These are phyloP conservation scores for Coemansia sp. DNA, from an alignment of 192 early-diverging fungal genomes.

Conservation along the genomic window DNA sequence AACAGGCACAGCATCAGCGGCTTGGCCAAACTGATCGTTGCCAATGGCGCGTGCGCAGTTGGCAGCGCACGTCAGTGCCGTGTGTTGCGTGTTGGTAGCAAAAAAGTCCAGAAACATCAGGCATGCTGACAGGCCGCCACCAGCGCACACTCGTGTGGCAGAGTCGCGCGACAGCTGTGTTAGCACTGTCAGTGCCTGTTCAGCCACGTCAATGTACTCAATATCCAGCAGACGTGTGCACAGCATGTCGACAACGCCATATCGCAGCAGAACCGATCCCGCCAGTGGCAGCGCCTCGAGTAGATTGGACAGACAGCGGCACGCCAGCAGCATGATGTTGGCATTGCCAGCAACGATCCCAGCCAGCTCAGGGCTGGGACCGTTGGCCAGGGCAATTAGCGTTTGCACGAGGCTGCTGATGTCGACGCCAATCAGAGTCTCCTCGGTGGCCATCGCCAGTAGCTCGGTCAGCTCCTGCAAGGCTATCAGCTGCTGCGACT, in stretches of 20 bases:
- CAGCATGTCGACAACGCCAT: slow-evolving; percentile 68
- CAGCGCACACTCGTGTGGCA: slow-evolving; percentile 34
- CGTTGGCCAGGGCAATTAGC: slow-evolving; percentile 64
- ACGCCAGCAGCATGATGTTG: slow-evolving; percentile 84
- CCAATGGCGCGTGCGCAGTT: slow-evolving; percentile 64
- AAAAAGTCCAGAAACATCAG: slow-evolving; percentile 92
- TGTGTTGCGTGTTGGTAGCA: slow-evolving; percentile 77
- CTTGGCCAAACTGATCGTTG: slow-evolving; percentile 57
- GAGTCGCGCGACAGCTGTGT: slow-evolving; percentile 63
- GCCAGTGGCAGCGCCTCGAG: slow-evolving; percentile 82
- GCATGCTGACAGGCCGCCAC: slow-evolving; percentile 74
- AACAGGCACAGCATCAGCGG: slow-evolving; percentile 67
- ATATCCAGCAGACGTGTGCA: slow-evolving; percentile 78
- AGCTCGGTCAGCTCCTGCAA: slow-evolving; percentile 81
- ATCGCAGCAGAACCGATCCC: slow-evolving; percentile 61
- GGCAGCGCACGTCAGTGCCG: slow-evolving; percentile 71
- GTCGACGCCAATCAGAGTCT: slow-evolving; percentile 63
- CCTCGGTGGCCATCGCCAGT: slow-evolving; percentile 76
- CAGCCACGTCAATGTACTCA: slow-evolving; percentile 91
- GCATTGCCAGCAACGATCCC: slow-evolving; percentile 46
- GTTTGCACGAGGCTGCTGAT: slow-evolving; percentile 66
- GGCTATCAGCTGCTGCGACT: slow-evolving; percentile 74
- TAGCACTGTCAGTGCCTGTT: slow-evolving; percentile 76
- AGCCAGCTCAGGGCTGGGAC: slow-evolving; percentile 40
- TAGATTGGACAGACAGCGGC: slow-evolving; percentile 86